Evolutionary conservation across 352 stramenopile genomes (phyloP), one percentile per base, ranked within the genome.

Genomic region (Globisporangium megalacanthum): DNA sequence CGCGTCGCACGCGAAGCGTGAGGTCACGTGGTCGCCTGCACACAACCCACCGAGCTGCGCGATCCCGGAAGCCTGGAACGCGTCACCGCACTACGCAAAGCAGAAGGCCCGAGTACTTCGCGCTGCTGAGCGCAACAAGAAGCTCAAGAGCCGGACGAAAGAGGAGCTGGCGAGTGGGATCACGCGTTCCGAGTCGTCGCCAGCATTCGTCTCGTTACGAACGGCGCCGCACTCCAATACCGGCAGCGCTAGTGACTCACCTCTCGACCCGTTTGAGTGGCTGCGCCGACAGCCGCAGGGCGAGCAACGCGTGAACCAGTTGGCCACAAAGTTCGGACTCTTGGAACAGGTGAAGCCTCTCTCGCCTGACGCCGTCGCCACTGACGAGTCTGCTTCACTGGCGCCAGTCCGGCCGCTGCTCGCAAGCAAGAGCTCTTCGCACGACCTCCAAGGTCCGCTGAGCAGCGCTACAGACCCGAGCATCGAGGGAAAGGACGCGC

Each of bases 211-310:
- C 6, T 49, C 46, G 8, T 25, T 61, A 14, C 48, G 52, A 41
- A 22, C 42, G 46, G 13, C 55, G 15, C 49, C 25, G 45, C 51
- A 58, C 36, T 1, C 20, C 42, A 31, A 25, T 20, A 47, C 4
- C 8, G 13, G 6, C 8, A 37, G 41, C 35, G 13, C 6, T 20
- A 50, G 11, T 25, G 42, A 31, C 33, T 45, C 52, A 2, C 54
- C 59, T 2, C 39, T 66, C 19, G 76, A 90, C 37, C 72, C 78
- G 20, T 85, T 89, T 48, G 79, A 77, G 19, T 89, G 79, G 79
- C 52, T 88, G 3, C 60, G 75, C 3, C 56, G 63, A 37, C 73
- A 72, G 33, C 72, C 73, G 0, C 71, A 81, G 36, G 77, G 77
- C 13, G 73, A 89, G 19, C 67, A 80, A 5, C 75, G 77, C n/a